phyloP scores from a whole-genome alignment of 768 basidiomycete species.

The Rhizopogon rudus region DNA sequence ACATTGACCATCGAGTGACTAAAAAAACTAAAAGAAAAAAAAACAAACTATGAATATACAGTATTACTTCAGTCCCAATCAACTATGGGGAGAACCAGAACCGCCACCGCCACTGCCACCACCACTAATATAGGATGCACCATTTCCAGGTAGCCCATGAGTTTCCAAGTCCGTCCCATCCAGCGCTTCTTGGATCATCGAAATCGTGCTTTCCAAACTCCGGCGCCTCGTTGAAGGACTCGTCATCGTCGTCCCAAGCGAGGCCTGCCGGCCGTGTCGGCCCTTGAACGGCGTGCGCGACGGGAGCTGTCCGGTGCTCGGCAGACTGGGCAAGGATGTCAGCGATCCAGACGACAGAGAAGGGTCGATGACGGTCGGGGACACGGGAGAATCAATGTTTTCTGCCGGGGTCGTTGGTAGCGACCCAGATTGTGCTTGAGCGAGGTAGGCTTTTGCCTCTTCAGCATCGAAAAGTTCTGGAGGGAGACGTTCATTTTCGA shows the following conservation, averaged over 20 bases:
- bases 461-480: conserved; percentile 86
- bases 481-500: conserved; percentile 98
- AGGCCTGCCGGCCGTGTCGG: conserved; percentile 45
- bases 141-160: conserved; percentile 15
- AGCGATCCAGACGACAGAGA: conserved; percentile 17
- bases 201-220: conserved; percentile 93
- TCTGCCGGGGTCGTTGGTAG: conserved; percentile 51
- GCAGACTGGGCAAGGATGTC: conserved; percentile 18
- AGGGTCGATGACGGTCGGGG: conserved; percentile 37
- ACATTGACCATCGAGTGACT: not conserved
- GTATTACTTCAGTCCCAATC: not conserved
- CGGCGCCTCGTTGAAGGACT: conserved; percentile 89
- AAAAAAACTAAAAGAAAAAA: not conserved
- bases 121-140: conserved; percentile 12
- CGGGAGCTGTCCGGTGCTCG: conserved; percentile 14
- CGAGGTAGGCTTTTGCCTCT: conserved; percentile 62
- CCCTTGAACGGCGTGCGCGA: conserved; percentile 53
- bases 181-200: conserved; percentile 88
- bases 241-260: conserved; percentile 87
- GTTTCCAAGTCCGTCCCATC: conserved; percentile 59
- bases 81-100: not conserved
- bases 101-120: no score
- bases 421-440: conserved; percentile 27
- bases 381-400: conserved; percentile 37
- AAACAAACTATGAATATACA: not conserved